Conservation (phyloP, 257 asterid species). For the Nicotiana otophora region DNA sequence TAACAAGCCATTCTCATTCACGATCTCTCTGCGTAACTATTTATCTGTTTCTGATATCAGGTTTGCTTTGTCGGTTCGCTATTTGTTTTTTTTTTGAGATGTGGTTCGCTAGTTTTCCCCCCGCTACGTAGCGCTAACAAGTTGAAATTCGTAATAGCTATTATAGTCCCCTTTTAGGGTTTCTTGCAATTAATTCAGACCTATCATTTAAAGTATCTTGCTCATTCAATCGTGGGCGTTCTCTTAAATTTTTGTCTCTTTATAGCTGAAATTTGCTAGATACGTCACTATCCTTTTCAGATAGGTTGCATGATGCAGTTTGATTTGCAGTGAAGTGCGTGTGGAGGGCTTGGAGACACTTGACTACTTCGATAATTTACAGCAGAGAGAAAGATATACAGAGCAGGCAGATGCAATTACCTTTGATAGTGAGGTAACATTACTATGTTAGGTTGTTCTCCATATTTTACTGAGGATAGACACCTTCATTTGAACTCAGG, state of each 20-base stretch:
- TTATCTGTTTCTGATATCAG: conserved; percentile 78
- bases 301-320: conserved; percentile 37
- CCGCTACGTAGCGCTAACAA: conserved; percentile 6
- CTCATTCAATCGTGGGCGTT: background rate
- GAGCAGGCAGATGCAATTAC: conserved; percentile 93
- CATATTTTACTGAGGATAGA: background rate
- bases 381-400: conserved; percentile 56
- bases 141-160: conserved; percentile 10
- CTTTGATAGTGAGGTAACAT: conserved; percentile 75
- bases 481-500: conserved; percentile 9
- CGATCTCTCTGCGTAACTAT: conserved; percentile 63
- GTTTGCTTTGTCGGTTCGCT: conserved; percentile 30
- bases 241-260: background rate
- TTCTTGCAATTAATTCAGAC: background rate
- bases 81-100: background rate
- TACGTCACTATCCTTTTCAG: conserved; percentile 24
- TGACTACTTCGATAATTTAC: conserved; percentile 67
- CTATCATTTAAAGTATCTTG: background rate
- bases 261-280: conserved; percentile 19
- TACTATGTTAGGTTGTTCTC: conserved; percentile 2
- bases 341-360: conserved; percentile 93
- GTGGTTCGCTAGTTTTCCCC: conserved; percentile 15
- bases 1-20: conserved; percentile 66
- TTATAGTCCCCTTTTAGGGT: conserved; percentile 1
- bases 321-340: conserved; percentile 76